These are phyloP conservation scores for Oryza glaberrima DNA, from an alignment of 176 grass and related monocot species.

Conservation along the genomic window DNA sequence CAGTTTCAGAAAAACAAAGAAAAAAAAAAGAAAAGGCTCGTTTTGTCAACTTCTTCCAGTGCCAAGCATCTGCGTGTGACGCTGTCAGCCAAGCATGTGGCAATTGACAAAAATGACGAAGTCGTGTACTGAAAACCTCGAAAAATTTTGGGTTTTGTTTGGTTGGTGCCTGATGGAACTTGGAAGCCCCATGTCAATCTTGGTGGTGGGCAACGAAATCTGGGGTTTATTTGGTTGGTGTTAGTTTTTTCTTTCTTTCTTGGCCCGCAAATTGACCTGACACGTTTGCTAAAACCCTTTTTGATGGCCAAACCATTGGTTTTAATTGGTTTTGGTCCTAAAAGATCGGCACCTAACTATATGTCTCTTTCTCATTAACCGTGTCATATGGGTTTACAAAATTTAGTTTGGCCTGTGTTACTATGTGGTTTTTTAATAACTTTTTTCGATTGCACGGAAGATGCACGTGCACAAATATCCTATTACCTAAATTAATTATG, in stretches of 20 bases:
- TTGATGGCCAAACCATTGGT: not conserved
- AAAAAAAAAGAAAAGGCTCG: not conserved
- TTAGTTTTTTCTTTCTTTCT: not conserved
- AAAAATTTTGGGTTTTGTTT: not conserved
- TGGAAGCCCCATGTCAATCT: not conserved
- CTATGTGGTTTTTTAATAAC: no score
- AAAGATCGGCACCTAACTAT: not conserved
- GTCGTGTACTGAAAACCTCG: not conserved
- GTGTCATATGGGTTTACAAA: not conserved
- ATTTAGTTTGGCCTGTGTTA: no score
- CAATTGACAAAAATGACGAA: not conserved
- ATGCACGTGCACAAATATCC: no score
- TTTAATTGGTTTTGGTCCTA: not conserved
- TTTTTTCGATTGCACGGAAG: no score
- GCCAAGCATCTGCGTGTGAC: not conserved
- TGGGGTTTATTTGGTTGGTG: not conserved
- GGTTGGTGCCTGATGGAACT: not conserved
- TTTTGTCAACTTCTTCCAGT: slow-evolving; percentile 19
- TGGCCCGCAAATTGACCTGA: not conserved
- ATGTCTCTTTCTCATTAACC: not conserved
- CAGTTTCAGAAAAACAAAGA: not conserved
- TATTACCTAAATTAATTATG: not conserved
- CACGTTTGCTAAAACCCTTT: not conserved
- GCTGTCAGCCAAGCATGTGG: not conserved
- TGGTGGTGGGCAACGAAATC: not conserved